phyloP scores from a whole-genome alignment of 768 basidiomycete genomes.

The Leccinum longicurvipes region DNA sequence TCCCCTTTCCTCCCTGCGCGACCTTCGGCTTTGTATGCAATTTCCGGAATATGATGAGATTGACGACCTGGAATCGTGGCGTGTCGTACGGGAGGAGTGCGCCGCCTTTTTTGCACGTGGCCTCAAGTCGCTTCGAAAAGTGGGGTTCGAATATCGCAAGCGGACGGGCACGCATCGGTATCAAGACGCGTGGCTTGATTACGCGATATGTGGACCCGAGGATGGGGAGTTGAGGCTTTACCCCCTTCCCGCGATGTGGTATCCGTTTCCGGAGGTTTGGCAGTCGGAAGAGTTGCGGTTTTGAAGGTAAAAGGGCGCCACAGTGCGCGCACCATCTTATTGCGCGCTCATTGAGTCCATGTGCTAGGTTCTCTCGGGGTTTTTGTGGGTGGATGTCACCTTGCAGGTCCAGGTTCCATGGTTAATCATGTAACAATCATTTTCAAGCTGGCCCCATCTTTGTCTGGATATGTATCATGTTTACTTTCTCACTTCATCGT shows the following conservation, averaged over 20 bases:
- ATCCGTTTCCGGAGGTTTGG: conserved; percentile 36
- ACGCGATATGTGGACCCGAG: conserved; percentile 21
- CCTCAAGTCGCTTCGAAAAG: conserved; percentile 31
- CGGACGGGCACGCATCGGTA: conserved; percentile 35
- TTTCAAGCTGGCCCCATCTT: conserved; percentile 4
- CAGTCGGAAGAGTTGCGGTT: conserved; percentile 24
- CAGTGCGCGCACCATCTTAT: background rate
- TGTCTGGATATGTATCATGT: conserved; percentile 7
- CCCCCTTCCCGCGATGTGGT: conserved; percentile 30
- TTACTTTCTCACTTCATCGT: background rate
- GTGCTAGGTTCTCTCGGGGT: conserved; percentile 1
- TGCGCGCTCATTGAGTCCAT: background rate
- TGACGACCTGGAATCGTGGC: conserved; percentile 33
- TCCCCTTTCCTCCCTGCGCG: conserved; percentile 25
- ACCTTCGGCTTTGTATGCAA: conserved; percentile 35
- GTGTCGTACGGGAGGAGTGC: conserved; percentile 25
- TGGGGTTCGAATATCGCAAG: conserved; percentile 37
- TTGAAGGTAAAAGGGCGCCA: conserved; percentile 5
- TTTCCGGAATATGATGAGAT: conserved; percentile 34
- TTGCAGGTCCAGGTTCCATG: conserved; percentile 17
- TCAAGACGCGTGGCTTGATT: conserved; percentile 37
- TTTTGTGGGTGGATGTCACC: conserved; percentile 6
- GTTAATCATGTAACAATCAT: conserved; percentile 14
- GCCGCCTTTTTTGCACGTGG: conserved; percentile 29
- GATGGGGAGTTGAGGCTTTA: conserved; percentile 20